Percentiles rank a stretch among this genome's conserved stretches.
phyloP scores from a whole-genome alignment of 2,329 filamentous ascomycete genomes.

The Beauveria bassiana region DNA sequence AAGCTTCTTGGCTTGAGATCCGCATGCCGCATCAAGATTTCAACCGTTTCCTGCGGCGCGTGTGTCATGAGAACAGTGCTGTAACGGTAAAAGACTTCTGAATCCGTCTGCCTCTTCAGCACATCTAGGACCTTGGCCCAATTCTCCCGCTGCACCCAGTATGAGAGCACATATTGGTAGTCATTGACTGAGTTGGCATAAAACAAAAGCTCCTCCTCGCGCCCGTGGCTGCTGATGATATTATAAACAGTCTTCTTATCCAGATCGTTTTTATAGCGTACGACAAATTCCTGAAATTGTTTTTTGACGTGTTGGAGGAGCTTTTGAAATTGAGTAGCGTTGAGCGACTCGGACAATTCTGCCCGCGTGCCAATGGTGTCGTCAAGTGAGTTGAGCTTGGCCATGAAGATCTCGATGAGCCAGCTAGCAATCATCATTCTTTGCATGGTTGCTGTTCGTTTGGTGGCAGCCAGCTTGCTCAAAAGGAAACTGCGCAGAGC shows the following conservation, averaged over 20 bases:
- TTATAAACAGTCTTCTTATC: slow-evolving; percentile 92
- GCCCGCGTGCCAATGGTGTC: slow-evolving; percentile 88
- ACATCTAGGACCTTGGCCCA: slow-evolving; percentile 84
- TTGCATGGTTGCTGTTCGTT: slow-evolving; percentile 83
- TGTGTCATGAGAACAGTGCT: slow-evolving; percentile 95
- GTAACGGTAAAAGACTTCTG: slow-evolving; percentile 93
- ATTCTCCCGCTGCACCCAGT: slow-evolving; percentile 93
- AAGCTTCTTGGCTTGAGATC: slow-evolving; percentile 79
- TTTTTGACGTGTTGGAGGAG: slow-evolving; percentile 62
- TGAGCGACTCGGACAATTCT: slow-evolving; percentile 66
- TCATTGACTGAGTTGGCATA: slow-evolving; percentile 86
- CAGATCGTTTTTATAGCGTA: slow-evolving; percentile 75
- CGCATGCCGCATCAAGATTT: slow-evolving; percentile 86
- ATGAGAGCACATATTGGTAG: slow-evolving; percentile 88
- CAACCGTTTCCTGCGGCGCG: slow-evolving; percentile 76
- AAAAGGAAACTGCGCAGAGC: slow-evolving; percentile 83
- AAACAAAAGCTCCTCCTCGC: slow-evolving; percentile 85
- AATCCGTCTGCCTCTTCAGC: slow-evolving; percentile 84
- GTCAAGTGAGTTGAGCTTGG: slow-evolving; percentile 88
- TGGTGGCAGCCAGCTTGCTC: slow-evolving; percentile 73
- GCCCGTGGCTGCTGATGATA: slow-evolving; percentile 88
- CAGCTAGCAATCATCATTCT: slow-evolving; percentile 91
- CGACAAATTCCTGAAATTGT: slow-evolving; percentile 85
- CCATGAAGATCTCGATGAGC: slow-evolving; percentile 95
- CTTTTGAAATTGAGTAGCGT: slow-evolving; percentile 61